Evolutionary conservation across 2,329 filamentous ascomycete species (phyloP).

Genomic region (Pestalotiopsis sp.): DNA sequence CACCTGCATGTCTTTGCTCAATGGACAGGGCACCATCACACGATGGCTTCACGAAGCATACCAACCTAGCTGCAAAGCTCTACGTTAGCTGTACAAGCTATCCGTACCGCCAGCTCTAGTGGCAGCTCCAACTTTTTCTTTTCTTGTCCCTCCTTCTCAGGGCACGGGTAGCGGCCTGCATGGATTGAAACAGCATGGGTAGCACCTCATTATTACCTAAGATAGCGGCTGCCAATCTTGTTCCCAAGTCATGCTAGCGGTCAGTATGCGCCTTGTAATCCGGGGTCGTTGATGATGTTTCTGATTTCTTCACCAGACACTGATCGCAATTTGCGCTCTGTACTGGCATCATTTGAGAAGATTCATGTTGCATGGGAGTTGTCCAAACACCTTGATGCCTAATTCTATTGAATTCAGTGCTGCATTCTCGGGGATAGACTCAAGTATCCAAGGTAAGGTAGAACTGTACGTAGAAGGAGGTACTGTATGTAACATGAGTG

Average conservation of each 20-base stretch:
- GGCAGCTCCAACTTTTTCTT: background rate
- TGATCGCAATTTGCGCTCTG: background rate
- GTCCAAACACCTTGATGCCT: too few relatives aligned
- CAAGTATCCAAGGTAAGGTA: too few relatives aligned
- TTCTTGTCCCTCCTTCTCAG: background rate
- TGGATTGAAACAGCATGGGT: constrained; percentile 5
- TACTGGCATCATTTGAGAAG: too few relatives aligned
- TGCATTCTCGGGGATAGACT: too few relatives aligned
- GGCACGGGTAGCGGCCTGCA: background rate
- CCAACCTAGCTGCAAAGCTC: background rate
- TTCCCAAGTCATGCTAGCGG: background rate
- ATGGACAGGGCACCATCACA: background rate
- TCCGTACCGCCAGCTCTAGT: background rate
- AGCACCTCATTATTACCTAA: background rate
- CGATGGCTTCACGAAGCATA: background rate
- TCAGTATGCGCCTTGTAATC: background rate
- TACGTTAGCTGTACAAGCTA: background rate
- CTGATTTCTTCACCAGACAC: background rate
- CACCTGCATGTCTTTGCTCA: background rate
- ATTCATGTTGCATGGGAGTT: too few relatives aligned
- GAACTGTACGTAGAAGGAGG: background rate
- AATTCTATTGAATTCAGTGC: too few relatives aligned
- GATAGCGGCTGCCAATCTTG: background rate
- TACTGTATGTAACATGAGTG: background rate
- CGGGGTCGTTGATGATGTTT: background rate